Conservation (phyloP, 164 flowering plant genomes). For the Sextonia rubra region DNA sequence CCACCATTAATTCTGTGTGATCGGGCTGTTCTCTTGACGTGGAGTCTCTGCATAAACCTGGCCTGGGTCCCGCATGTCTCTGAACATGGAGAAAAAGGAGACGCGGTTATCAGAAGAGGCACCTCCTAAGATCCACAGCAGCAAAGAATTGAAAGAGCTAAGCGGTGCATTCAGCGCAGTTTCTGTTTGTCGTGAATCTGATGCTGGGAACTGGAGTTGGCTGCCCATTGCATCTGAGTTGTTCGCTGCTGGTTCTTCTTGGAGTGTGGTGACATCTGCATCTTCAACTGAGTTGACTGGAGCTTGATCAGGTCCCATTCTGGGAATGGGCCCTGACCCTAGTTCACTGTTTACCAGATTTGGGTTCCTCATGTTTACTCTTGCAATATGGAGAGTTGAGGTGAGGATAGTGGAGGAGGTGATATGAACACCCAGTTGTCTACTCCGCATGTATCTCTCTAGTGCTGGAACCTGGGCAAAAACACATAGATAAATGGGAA, state of each 20-base stretch:
- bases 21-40: slow-evolving; percentile 19
- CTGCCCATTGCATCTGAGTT: slow-evolving; percentile 22
- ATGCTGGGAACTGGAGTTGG: slow-evolving; percentile 33
- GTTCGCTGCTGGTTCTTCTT: slow-evolving; percentile 29
- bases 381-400: slow-evolving; percentile 88
- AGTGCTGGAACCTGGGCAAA: slow-evolving; percentile 78
- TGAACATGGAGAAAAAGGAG: slow-evolving; percentile 78
- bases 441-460: slow-evolving; percentile 76
- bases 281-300: slow-evolving; percentile 22
- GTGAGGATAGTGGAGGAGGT: slow-evolving; percentile 93
- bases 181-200: slow-evolving; percentile 39
- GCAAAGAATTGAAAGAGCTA: slow-evolving; percentile 72
- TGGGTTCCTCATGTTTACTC: slow-evolving; percentile 65
- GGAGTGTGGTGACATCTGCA: slow-evolving; percentile 15
- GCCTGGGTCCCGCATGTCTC: slow-evolving; percentile 77
- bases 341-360: slow-evolving; percentile 26
- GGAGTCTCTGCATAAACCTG: slow-evolving; percentile 59
- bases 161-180: slow-evolving; percentile 40
- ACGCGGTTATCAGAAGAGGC: slow-evolving; percentile 76
- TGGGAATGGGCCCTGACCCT: slow-evolving; percentile 33
- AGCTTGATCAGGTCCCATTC: slow-evolving; percentile 28
- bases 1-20: slow-evolving; percentile 7
- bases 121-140: slow-evolving; percentile 82
- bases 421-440: slow-evolving; percentile 83
- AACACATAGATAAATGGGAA: background rate